Percentiles rank a stretch among this genome's conserved stretches.
Evolutionary conservation across 2,329 filamentous ascomycete genomes (phyloP).

Genomic region (Podosphaera leucotricha): DNA sequence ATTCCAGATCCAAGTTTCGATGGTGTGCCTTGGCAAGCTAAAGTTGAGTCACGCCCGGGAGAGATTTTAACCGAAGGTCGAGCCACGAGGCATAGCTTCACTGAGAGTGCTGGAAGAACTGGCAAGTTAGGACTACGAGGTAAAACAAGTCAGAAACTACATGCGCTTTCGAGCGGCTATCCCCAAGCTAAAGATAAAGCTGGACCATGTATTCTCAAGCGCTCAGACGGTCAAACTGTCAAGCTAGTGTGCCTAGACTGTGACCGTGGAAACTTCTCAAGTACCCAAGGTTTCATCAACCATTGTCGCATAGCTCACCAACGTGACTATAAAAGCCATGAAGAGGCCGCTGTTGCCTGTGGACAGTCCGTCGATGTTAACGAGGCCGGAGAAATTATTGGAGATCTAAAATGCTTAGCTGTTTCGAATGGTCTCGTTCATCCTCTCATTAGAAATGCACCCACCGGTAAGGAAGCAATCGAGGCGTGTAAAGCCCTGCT

Average conservation of each 20-base stretch:
- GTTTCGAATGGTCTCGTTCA: slow-evolving; percentile 29
- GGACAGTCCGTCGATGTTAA: slow-evolving; percentile 60
- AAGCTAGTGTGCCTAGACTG: slow-evolving; percentile 83
- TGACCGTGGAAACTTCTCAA: slow-evolving; percentile 74
- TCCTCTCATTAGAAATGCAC: slow-evolving; percentile 34
- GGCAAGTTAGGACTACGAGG: slow-evolving; percentile 31
- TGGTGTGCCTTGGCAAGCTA: slow-evolving; percentile 23
- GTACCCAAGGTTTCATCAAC: slow-evolving; percentile 97
- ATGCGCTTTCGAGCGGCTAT: slow-evolving; percentile 46
- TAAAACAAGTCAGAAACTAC: slow-evolving; percentile 37
- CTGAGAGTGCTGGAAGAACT: slow-evolving; percentile 23
- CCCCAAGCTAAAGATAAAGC: slow-evolving; percentile 56
- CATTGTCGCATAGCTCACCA: slow-evolving; percentile 93
- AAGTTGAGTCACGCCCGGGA: slow-evolving; percentile 11
- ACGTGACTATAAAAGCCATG: slow-evolving; percentile 84
- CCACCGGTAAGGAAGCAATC: slow-evolving; percentile 28
- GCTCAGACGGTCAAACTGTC: slow-evolving; percentile 64
- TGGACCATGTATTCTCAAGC: slow-evolving; percentile 63
- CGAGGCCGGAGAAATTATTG: slow-evolving; percentile 26
- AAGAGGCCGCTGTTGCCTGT: slow-evolving; percentile 72
- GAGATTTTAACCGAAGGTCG: slow-evolving; percentile 41
- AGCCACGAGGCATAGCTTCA: slow-evolving; percentile 52
- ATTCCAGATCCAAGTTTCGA: slow-evolving; percentile 76
- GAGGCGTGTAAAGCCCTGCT: slow-evolving; percentile 18
- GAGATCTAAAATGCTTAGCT: slow-evolving; percentile 18